Percentiles rank a stretch among this genome's conserved stretches.
Evolutionary conservation across 805 yeast genomes (phyloP).

Genomic region (Myxozyma nipponensis): DNA sequence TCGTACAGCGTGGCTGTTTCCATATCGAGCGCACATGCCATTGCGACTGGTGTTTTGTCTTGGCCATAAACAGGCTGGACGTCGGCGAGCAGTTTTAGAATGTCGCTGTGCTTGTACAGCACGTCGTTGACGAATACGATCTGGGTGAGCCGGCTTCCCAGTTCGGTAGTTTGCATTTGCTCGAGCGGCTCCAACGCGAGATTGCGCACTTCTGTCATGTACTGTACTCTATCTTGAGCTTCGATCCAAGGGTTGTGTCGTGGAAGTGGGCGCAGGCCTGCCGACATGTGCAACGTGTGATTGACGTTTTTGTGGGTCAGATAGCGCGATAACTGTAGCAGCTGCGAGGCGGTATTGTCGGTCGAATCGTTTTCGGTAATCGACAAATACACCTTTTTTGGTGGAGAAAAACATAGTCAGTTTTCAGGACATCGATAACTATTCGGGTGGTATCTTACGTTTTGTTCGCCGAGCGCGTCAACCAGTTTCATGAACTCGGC

Average conservation of each 20-base stretch:
- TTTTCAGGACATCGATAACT: neutral
- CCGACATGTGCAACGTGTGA: slow-evolving; percentile 11
- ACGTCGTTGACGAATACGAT: slow-evolving; percentile 22
- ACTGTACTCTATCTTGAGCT: slow-evolving; percentile 11
- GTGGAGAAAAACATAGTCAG: neutral
- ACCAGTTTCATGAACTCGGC: slow-evolving; percentile 11
- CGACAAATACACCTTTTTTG: slow-evolving; percentile 14
- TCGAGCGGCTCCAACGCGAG: slow-evolving; percentile 15
- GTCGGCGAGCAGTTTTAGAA: slow-evolving; percentile 10
- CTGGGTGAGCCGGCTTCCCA: slow-evolving; percentile 8
- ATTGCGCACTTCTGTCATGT: slow-evolving; percentile 23
- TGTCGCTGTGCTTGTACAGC: slow-evolving; percentile 15
- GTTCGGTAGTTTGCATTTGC: slow-evolving; percentile 3
- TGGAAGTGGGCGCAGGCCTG: slow-evolving; percentile 18
- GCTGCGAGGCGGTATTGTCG: slow-evolving; percentile 17
- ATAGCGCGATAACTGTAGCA: slow-evolving; percentile 14
- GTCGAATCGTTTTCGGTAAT: slow-evolving; percentile 20
- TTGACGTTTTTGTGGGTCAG: slow-evolving; percentile 10
- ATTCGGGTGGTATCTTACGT: slow-evolving; percentile 8
- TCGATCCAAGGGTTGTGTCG: slow-evolving; percentile 19
- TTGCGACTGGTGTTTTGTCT: slow-evolving; percentile 9
- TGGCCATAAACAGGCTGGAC: neutral
- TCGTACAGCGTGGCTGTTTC: slow-evolving; percentile 22
- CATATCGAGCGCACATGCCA: slow-evolving; percentile 21
- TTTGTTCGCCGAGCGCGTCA: slow-evolving; percentile 17